Conservation (phyloP, 108 stramenopile species). For the Nannochloropsis gaditana region DNA sequence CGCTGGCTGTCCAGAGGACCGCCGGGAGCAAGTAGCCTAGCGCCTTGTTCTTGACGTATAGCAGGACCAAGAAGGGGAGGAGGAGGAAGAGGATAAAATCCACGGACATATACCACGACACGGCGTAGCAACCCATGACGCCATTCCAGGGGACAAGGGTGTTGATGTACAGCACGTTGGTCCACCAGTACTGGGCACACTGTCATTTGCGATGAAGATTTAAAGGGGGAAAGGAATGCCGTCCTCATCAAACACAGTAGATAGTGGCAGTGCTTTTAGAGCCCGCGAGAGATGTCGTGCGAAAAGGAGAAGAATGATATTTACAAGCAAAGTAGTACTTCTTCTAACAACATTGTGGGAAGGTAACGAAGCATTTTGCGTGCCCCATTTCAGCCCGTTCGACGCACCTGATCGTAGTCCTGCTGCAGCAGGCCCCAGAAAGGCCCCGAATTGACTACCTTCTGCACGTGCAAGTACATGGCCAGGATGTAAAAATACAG, state of each 20-base stretch:
- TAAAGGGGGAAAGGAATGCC: neutral
- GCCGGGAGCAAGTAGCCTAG: neutral
- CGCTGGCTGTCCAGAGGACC: conserved; percentile 16
- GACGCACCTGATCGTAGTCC: neutral
- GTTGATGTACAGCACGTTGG: neutral
- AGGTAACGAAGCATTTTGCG: neutral
- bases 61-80: neutral
- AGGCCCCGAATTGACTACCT: conserved; percentile 1
- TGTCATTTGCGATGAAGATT: neutral
- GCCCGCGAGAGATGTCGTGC: too few species aligned
- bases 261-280: neutral
- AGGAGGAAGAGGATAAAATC: neutral
- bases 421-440: conserved; percentile 11
- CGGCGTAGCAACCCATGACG: neutral
- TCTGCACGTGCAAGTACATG: conserved; percentile 4
- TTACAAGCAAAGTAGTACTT: too few species aligned
- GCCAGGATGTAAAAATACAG: conserved; percentile 16
- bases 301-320: too few species aligned
- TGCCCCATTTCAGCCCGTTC: neutral
- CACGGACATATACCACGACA: neutral
- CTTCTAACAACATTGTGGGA: too few species aligned
- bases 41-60: conserved; percentile 17
- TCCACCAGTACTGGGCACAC: neutral
- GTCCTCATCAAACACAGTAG: neutral
- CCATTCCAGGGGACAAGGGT: conserved; percentile 2